A percentile compares a stretch with the other conserved stretches of the same genome.
phyloP scores from a whole-genome alignment of 169 alveolate species.

The Sarcocystis neurona region DNA sequence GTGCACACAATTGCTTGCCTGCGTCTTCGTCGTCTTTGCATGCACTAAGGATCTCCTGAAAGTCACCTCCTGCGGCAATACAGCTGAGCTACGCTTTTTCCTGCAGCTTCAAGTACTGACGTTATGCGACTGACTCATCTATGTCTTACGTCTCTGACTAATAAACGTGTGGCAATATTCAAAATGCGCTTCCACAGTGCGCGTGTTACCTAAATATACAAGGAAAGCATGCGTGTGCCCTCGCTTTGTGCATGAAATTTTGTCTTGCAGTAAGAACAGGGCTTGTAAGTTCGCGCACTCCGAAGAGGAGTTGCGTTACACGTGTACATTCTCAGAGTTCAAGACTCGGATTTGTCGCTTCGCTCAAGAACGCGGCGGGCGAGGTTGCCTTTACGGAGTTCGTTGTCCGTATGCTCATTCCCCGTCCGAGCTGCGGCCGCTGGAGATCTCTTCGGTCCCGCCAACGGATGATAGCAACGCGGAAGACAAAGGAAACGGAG shows the following conservation, averaged over 20 bases:
- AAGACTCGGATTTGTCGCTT: conserved; percentile 54
- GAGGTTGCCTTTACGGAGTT: conserved; percentile 56
- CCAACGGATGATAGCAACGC: conserved; percentile 2
- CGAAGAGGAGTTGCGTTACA: conserved; percentile 47
- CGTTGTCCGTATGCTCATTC: conserved; percentile 58
- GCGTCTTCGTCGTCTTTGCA: no score
- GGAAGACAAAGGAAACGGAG: neutral
- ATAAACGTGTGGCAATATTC: no score
- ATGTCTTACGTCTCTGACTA: no score
- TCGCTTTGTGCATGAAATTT: neutral
- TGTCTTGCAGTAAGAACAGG: conserved; percentile 32
- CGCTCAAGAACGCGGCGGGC: conserved; percentile 47
- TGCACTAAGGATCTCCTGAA: no score
- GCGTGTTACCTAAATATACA: no score
- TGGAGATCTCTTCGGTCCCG: neutral
- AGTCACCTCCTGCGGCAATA: no score
- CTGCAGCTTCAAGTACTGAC: neutral
- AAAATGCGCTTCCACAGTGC: no score
- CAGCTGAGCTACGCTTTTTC: no score
- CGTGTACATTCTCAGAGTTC: conserved; percentile 53
- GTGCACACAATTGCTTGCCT: no score
- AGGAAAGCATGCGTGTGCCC: no score
- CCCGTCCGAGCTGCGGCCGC: conserved; percentile 44
- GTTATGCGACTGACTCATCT: neutral
- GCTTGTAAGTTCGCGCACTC: conserved; percentile 55